A percentile compares a stretch with the other conserved stretches of the same genome.
Conservation (phyloP, 2,329 filamentous ascomycete species). For the Didymella pomorum region DNA sequence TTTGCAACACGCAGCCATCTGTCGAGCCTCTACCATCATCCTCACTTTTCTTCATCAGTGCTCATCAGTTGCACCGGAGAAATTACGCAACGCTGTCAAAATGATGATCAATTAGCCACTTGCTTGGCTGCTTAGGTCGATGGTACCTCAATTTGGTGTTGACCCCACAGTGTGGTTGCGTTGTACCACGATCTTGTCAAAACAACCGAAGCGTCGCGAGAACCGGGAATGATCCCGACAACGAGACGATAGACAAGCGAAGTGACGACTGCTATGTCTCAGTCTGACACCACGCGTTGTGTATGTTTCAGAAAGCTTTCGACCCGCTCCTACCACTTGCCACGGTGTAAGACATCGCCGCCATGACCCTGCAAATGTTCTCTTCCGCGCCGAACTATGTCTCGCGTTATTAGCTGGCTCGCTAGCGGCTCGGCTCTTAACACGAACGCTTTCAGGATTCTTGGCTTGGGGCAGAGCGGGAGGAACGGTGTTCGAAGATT, state of each 20-base stretch:
- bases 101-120: neutral
- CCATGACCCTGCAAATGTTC: slow-evolving; percentile 7
- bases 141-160: neutral
- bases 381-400: neutral
- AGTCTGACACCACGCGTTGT: slow-evolving; percentile 9
- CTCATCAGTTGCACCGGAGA: neutral
- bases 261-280: slow-evolving; percentile 8
- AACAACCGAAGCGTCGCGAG: slow-evolving; percentile 4
- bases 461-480: neutral
- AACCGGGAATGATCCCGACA: neutral
- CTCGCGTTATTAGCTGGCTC: neutral
- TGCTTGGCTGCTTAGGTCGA: neutral
- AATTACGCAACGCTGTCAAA: neutral
- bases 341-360: slow-evolving; percentile 21
- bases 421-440: neutral
- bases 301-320: slow-evolving; percentile 7
- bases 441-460: neutral
- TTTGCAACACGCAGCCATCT: neutral
- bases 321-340: slow-evolving; percentile 1
- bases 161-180: slow-evolving; percentile 1
- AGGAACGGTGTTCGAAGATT: neutral
- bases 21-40: neutral
- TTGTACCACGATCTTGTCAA: slow-evolving; percentile 10
- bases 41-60: neutral
- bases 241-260: slow-evolving; percentile 2